Evolutionary conservation across 352 stramenopile species (phyloP).

Genomic region (Salisapilia sapeloensis): DNA sequence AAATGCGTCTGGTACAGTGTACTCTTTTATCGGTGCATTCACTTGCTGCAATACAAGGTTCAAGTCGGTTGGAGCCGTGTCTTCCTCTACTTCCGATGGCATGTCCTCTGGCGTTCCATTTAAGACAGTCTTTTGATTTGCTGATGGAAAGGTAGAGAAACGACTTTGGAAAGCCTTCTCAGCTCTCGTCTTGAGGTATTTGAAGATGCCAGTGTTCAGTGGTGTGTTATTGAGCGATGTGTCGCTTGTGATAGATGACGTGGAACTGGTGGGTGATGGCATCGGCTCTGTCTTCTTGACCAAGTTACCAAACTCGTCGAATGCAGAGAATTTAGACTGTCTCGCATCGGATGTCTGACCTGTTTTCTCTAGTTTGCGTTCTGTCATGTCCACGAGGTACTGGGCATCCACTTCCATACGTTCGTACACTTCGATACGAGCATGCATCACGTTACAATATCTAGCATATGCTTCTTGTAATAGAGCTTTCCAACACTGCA

Average conservation of each 20-base stretch:
- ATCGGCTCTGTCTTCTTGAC: not conserved
- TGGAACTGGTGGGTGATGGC: not conserved
- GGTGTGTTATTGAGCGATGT: slow-evolving; percentile 2
- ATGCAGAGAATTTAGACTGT: slow-evolving; percentile 41
- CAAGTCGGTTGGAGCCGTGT: slow-evolving; percentile 5
- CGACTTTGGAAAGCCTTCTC: slow-evolving; percentile 48
- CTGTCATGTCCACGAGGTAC: slow-evolving; percentile 55
- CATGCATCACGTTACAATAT: slow-evolving; percentile 45
- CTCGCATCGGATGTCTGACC: slow-evolving; percentile 30
- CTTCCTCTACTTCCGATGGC: slow-evolving; percentile 13
- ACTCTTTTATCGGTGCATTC: slow-evolving; percentile 28
- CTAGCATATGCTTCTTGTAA: slow-evolving; percentile 27
- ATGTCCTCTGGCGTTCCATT: slow-evolving; percentile 26
- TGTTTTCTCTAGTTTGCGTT: slow-evolving; percentile 53
- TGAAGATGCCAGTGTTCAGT: slow-evolving; percentile 60
- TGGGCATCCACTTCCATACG: slow-evolving; percentile 27
- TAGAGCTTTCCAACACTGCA: slow-evolving; percentile 45
- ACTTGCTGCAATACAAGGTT: slow-evolving; percentile 28
- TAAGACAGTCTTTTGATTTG: slow-evolving; percentile 6
- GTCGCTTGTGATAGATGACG: not conserved
- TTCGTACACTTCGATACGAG: slow-evolving; percentile 39
- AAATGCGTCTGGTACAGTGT: slow-evolving; percentile 36
- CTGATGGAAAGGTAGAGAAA: slow-evolving; percentile 15
- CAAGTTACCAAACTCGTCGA: slow-evolving; percentile 70
- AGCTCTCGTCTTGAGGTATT: slow-evolving; percentile 55